Conservation (phyloP, 1,284 basidiomycete species). For the Rhodotorula sp. region DNA sequence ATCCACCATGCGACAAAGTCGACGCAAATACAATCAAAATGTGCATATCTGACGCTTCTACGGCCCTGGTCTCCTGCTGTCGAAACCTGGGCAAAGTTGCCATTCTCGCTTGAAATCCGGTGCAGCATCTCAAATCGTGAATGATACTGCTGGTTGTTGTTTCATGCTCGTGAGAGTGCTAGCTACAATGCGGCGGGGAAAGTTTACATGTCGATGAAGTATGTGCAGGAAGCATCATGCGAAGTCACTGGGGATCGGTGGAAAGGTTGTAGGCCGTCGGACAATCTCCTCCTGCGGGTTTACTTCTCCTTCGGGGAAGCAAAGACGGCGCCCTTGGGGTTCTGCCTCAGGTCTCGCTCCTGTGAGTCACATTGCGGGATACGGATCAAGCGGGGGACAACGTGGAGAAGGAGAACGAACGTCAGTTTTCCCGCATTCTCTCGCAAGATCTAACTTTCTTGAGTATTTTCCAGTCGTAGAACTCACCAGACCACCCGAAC, state of each 20-base stretch:
- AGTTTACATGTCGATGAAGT: not conserved
- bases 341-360: not conserved
- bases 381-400: not conserved
- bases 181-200: not conserved
- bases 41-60: not conserved
- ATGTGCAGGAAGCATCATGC: not conserved
- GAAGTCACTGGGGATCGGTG: too few species aligned
- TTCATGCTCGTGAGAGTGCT: not conserved
- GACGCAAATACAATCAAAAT: not conserved
- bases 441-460: too few species aligned
- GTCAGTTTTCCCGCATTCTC: not conserved
- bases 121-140: too few species aligned
- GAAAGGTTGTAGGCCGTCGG: not conserved
- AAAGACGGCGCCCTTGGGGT: not conserved
- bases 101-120: not conserved
- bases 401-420: not conserved
- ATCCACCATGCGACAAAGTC: not conserved
- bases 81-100: too few species aligned
- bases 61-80: not conserved
- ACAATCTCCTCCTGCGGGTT: not conserved
- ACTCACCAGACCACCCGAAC: constrained; percentile 5
- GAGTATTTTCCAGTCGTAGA: not conserved
- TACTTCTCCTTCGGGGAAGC: constrained; percentile 1
- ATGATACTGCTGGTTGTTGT: not conserved
- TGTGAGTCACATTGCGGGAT: not conserved